Percentiles rank a stretch among this genome's conserved stretches.
These are phyloP conservation scores for Alternaria infectoria DNA, from an alignment of 2,329 filamentous ascomycete genomes.

Conservation along the genomic window DNA sequence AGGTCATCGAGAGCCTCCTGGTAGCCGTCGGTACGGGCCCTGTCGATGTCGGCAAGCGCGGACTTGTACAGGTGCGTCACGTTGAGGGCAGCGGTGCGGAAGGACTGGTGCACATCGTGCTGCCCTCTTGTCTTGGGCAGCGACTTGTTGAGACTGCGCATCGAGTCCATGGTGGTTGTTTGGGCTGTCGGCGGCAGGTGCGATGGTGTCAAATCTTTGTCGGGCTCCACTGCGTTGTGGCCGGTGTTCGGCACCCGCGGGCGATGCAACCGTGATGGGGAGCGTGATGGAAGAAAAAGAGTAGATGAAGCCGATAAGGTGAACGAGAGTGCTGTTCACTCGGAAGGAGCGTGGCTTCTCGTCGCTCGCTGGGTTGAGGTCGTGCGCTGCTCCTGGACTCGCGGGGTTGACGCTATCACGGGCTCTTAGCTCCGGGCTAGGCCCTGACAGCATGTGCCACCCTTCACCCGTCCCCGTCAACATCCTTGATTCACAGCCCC, in stretches of 20 bases:
- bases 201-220: not conserved
- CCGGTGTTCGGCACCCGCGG: constrained; percentile 1
- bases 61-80: constrained; percentile 97
- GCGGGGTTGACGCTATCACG: constrained; percentile 16
- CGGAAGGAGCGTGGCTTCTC: constrained; percentile 13
- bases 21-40: constrained; percentile 81
- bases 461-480: not conserved
- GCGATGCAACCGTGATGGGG: not conserved
- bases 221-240: constrained; percentile 3
- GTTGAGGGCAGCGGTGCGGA: constrained; percentile 89
- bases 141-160: constrained; percentile 51
- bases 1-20: constrained; percentile 94
- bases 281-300: constrained; percentile 1
- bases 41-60: constrained; percentile 77
- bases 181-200: not conserved
- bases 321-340: not conserved
- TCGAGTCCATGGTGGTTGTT: constrained; percentile 44
- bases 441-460: not conserved
- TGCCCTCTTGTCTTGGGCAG: constrained; percentile 46
- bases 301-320: not conserved
- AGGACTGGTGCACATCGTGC: constrained; percentile 75
- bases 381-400: not conserved
- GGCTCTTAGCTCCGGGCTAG: constrained; percentile 3
- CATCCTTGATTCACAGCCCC: not conserved
- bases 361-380: not conserved